These are phyloP conservation scores for Castanea sativa DNA, from an alignment of 306 rosid genomes.

Conservation along the genomic window DNA sequence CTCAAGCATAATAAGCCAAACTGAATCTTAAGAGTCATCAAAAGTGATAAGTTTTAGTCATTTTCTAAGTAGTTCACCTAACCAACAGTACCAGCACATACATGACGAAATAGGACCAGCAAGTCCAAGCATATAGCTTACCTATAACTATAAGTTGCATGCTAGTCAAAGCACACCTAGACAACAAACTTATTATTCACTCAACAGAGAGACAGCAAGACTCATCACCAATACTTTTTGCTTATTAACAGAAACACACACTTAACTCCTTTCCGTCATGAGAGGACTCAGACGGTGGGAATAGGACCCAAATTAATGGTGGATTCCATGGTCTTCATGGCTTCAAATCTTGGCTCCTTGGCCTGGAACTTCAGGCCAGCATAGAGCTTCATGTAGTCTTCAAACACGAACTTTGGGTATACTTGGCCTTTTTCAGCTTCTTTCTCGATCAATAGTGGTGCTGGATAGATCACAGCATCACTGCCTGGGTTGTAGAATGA, in stretches of 20 bases:
- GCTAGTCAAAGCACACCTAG: conserved; percentile 15
- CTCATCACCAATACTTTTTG: neutral
- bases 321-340: conserved; percentile 68
- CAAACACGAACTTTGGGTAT: conserved; percentile 89
- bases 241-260: conserved; percentile 21
- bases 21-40: conserved; percentile 27
- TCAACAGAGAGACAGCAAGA: conserved; percentile 5
- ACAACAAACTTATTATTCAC: conserved; percentile 4
- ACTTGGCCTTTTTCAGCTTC: conserved; percentile 38
- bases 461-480: conserved; percentile 84
- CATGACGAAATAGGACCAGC: conserved; percentile 2
- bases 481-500: conserved; percentile 92
- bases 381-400: conserved; percentile 96
- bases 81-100: conserved; percentile 26
- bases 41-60: conserved; percentile 17
- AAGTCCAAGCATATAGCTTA: neutral
- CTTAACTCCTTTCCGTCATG: neutral
- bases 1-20: conserved; percentile 24
- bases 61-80: conserved; percentile 24
- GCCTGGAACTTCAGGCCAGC: conserved; percentile 81
- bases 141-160: conserved; percentile 17
- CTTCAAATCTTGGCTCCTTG: conserved; percentile 96
- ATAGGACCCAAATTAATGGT: conserved; percentile 41
- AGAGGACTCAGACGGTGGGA: conserved; percentile 47
- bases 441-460: conserved; percentile 62